Base-by-base conservation (phyloP, 345 rosid genomes). In the Brassica nigra region DNA sequence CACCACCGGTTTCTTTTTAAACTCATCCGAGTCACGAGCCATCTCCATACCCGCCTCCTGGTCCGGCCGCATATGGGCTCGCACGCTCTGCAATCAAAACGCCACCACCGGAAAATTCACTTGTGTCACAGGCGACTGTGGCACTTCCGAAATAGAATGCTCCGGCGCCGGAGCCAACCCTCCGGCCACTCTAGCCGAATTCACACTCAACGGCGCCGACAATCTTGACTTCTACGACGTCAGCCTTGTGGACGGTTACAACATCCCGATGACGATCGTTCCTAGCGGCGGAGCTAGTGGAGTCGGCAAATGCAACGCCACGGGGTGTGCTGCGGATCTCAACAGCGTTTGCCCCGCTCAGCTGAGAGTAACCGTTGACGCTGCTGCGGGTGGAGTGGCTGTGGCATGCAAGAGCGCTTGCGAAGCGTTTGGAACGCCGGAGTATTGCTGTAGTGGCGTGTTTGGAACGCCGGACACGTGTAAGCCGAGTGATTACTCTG, bases 231-330 rank as follows among this genome's bases (percentile, higher is more conserved):
- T 89, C 70, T 90, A 77, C 76, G 91, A 88, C 67, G 87, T 90
- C 2, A 89, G 93, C 80, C 88, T 90, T 4, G 95, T 89, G 18
- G 90, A 89, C 54, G 93, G 95, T 16, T 88, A 83, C 84, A 91
- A 91, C 80, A 62, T 90, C 18, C 88, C 95, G 1, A 74, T 89
- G 83, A 70, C 59, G 59, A 79, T 90, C 8, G 31, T 59, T 27
- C 65, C 95, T 4, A 49, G 8, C 6, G 87, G 85, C 4, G 88
- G 81, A 62, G 70, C 39, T 7, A 1, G 1, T 3, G 81, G 84
- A 34, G 83, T 66, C 6, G 84, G 86, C 28, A 84, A 86, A 49
- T 90, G 93, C 66, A 78, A 34, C 0, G 30, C 76, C 11, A 82
- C 90, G 0, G 86, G 86, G 8, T 90, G 95, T 29, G 80, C 70